phyloP scores from a whole-genome alignment of 1,139 yeast species.

The Candida sanyaensis region DNA sequence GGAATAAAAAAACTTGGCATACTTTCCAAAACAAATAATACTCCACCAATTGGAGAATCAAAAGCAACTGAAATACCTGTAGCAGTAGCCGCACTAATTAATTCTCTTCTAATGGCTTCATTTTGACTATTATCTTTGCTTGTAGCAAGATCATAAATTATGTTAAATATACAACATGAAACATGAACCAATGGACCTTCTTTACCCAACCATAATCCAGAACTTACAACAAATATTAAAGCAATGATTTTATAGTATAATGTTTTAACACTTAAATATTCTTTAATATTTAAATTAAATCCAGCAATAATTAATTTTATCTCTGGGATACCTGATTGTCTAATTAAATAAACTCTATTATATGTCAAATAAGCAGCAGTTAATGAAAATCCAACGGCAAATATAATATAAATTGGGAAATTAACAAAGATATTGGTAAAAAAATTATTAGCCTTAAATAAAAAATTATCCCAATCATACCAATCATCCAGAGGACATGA shows the following conservation, averaged over 20 bases:
- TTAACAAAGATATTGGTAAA: slow-evolving; percentile 27
- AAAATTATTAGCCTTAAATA: slow-evolving; percentile 23
- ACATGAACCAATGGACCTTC: slow-evolving; percentile 95
- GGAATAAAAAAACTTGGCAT: slow-evolving; percentile 65
- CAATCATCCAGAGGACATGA: slow-evolving; percentile 47
- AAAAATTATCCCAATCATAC: slow-evolving; percentile 41
- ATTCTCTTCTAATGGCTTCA: slow-evolving; percentile 62
- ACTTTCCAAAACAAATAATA: slow-evolving; percentile 78
- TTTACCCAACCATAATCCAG: slow-evolving; percentile 89
- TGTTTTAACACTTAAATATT: slow-evolving; percentile 50
- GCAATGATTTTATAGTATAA: slow-evolving; percentile 54
- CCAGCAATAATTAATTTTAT: slow-evolving; percentile 67
- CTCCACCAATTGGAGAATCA: slow-evolving; percentile 86
- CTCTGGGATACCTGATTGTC: slow-evolving; percentile 73
- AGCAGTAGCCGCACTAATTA: slow-evolving; percentile 66
- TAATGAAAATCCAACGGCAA: slow-evolving; percentile 28
- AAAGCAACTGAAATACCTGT: slow-evolving; percentile 79
- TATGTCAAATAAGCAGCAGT: slow-evolving; percentile 35
- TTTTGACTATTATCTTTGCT: slow-evolving; percentile 34
- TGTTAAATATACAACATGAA: slow-evolving; percentile 60
- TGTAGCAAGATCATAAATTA: slow-evolving; percentile 30
- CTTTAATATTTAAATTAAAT: slow-evolving; percentile 40
- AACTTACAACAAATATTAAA: slow-evolving; percentile 65
- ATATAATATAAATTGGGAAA: slow-evolving; percentile 38
- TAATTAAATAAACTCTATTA: slow-evolving; percentile 44